phyloP scores from a whole-genome alignment of 495 filamentous ascomycete species.

The Extremus antarcticus region DNA sequence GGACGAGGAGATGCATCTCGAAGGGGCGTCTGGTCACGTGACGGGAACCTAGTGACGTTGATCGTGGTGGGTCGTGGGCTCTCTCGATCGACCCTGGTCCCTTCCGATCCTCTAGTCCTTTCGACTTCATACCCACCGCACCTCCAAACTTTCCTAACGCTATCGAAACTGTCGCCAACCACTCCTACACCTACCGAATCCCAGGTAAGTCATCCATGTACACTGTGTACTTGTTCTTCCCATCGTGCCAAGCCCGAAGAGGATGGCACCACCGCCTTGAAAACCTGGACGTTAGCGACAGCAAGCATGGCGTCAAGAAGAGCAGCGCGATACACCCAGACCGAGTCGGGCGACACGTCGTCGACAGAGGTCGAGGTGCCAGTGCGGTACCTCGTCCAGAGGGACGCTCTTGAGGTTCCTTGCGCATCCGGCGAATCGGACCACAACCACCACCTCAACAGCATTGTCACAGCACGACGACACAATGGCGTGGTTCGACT shows the following conservation, averaged over 20 bases:
- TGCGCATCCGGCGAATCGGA: too few relatives aligned
- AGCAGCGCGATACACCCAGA: not conserved
- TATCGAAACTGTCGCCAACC: not conserved
- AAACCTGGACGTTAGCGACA: not conserved
- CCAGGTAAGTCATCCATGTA: not conserved
- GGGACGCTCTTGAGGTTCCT: not conserved
- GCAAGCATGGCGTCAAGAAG: not conserved
- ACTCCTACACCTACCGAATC: not conserved
- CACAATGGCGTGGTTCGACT: not conserved
- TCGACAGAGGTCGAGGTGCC: not conserved
- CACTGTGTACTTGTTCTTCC: not conserved
- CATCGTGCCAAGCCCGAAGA: not conserved
- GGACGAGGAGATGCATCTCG: too few relatives aligned
- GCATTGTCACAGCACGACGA: not conserved
- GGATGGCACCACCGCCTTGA: not conserved
- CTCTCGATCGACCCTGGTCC: too few relatives aligned
- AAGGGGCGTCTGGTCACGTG: too few relatives aligned
- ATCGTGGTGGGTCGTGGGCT: too few relatives aligned
- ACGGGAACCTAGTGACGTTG: too few relatives aligned
- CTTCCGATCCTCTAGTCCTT: too few relatives aligned
- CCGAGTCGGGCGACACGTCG: not conserved
- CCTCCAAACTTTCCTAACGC: not conserved
- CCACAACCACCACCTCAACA: not conserved
- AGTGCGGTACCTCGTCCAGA: not conserved
- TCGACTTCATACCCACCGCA: not conserved